phyloP scores from a whole-genome alignment of 1,139 yeast genomes.

The Insectozyma bohioensis region DNA sequence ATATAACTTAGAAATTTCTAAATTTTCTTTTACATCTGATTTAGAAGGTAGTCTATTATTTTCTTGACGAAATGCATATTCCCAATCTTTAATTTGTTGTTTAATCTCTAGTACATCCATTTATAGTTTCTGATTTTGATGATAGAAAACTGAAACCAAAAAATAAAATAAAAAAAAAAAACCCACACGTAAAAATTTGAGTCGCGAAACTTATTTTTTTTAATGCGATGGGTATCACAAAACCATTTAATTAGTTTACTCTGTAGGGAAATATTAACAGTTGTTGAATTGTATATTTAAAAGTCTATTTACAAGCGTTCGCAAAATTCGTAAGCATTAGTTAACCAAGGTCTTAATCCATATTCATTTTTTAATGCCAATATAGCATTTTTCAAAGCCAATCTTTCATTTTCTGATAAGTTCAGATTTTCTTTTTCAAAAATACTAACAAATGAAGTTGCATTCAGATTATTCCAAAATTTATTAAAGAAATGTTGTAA shows the following conservation, averaged over 20 bases:
- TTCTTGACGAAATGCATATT: conserved; percentile 42
- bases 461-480: conserved; percentile 29
- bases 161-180: too few relatives aligned
- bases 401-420: conserved; percentile 21
- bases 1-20: conserved; percentile 43
- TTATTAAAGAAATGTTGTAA: conserved; percentile 30
- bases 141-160: too few relatives aligned
- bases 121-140: too few relatives aligned
- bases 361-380: conserved; percentile 16
- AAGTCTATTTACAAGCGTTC: conserved; percentile 11
- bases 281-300: too few relatives aligned
- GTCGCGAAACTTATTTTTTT: too few relatives aligned
- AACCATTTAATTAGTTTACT: too few relatives aligned
- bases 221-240: too few relatives aligned
- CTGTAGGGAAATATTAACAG: too few relatives aligned
- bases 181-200: too few relatives aligned
- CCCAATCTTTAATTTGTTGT: conserved; percentile 63
- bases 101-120: conserved; percentile 23
- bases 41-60: conserved; percentile 53
- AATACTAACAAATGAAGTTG: conserved; percentile 24
- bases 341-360: conserved; percentile 11
- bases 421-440: conserved; percentile 19
- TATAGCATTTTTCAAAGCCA: conserved; percentile 24
- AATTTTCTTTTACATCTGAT: conserved; percentile 51
- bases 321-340: conserved; percentile 14